Conservation (phyloP, 2,329 filamentous ascomycete genomes). For the Colletotrichum cuscutae region DNA sequence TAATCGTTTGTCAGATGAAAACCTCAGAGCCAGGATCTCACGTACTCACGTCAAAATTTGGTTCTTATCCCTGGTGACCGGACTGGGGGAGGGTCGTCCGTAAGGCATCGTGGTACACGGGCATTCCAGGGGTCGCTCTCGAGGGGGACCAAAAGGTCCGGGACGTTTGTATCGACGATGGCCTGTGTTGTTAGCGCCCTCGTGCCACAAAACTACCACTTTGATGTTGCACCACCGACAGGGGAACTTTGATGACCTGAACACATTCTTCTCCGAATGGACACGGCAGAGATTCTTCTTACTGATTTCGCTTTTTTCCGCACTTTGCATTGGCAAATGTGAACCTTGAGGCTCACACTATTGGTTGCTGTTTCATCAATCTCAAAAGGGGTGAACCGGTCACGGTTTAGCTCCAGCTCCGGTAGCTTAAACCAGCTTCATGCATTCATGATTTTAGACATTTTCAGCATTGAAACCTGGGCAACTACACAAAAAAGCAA, state of each 20-base stretch:
- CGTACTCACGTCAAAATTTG: too few species aligned
- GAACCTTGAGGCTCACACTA: too few species aligned
- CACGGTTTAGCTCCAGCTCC: neutral
- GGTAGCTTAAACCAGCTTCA: neutral
- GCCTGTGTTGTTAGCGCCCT: too few species aligned
- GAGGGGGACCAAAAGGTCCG: neutral
- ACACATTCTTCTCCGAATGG: too few species aligned
- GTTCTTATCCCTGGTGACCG: neutral
- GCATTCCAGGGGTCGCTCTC: neutral
- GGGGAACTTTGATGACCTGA: too few species aligned
- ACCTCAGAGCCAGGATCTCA: too few species aligned
- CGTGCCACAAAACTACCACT: too few species aligned
- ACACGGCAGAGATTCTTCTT: too few species aligned
- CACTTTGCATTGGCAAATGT: too few species aligned
- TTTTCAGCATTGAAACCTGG: neutral
- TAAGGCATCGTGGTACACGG: neutral
- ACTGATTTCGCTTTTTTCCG: too few species aligned
- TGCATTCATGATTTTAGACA: neutral
- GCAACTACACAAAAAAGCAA: neutral
- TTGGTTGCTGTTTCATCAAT: too few species aligned
- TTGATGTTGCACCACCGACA: too few species aligned
- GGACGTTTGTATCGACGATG: neutral
- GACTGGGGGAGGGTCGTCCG: neutral
- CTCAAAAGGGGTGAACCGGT: neutral
- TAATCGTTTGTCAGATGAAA: neutral